Evolutionary conservation across 2,329 filamentous ascomycete genomes (phyloP).

Genomic region (Alternaria arbusti): DNA sequence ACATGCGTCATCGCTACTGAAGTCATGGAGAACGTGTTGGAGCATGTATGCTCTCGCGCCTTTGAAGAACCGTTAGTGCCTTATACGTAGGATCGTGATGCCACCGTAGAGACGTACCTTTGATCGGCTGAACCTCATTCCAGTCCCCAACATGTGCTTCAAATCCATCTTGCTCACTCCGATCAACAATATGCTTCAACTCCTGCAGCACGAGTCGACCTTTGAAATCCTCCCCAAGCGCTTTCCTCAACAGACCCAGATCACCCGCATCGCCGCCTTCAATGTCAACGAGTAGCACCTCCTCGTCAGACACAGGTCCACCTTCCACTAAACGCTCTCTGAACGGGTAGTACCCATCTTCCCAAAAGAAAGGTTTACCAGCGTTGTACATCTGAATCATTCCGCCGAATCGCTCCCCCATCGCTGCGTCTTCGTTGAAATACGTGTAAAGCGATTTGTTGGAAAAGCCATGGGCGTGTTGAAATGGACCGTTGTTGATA

Average conservation of each 20-base stretch:
- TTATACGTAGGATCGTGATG: rapidly evolving
- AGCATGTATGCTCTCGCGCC: background rate
- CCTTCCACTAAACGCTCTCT: background rate
- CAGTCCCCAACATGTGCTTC: background rate
- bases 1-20: background rate
- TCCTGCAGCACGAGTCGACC: constrained; percentile 18
- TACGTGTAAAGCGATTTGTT: background rate
- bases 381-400: constrained; percentile 19
- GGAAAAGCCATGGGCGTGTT: constrained; percentile 9
- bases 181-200: constrained; percentile 15
- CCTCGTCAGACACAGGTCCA: background rate
- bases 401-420: constrained; percentile 11
- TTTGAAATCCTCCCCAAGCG: background rate
- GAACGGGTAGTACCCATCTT: constrained; percentile 5
- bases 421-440: constrained; percentile 12
- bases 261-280: background rate
- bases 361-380: constrained; percentile 16
- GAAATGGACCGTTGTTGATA: constrained; percentile 12
- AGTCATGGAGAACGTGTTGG: background rate
- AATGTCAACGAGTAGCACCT: background rate
- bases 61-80: rapidly evolving
- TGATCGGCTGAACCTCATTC: background rate
- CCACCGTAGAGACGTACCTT: background rate
- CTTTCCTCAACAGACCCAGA: background rate
- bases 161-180: constrained; percentile 3